Evolutionary conservation across 139 green algal genomes (phyloP), one percentile per base, ranked within the genome.

Genomic region (Chlorella sp.): DNA sequence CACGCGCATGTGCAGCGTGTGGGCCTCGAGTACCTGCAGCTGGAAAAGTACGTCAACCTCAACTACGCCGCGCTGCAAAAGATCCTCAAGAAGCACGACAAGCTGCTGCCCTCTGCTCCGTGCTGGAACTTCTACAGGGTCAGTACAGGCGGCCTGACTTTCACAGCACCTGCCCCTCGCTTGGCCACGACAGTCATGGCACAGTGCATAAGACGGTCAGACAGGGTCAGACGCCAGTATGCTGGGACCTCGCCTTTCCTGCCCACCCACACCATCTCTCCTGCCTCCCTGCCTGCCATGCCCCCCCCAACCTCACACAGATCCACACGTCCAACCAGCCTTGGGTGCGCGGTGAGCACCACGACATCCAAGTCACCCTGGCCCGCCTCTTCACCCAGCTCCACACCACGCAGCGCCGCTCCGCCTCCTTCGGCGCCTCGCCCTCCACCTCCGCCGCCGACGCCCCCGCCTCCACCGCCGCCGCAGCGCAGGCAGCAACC

Each of bases 341-440:
- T 24, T 83, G 77, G 77, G 77, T 79, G 49, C 68, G 69, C 29
- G 77, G 77, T 0, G 77, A 79, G 26, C 69, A 83, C 62, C 77
- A 79, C 35, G 77, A 83, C 50, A 74, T 76, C 10, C 74, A 81
- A 70, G 75, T 82, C 2, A 74, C 70, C 27, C 70, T 81, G 31
- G 62, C 70, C 5, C 71, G 76, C 31, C 77, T 72, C 36, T 77
- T 82, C 71, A 75, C 71, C 31, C 36, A 71, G 36, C 71, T 82
- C 2, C 71, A 82, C 71, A n/a, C n/a, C n/a, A n/a, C n/a, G n/a
- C n/a, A n/a, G n/a, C n/a, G n/a, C n/a, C n/a, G n/a, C n/a, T n/a
- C n/a, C n/a, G n/a, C n/a, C n/a, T n/a, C n/a, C n/a, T n/a, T n/a
- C n/a, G n/a, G n/a, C n/a, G n/a, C n/a, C n/a, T n/a, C n/a, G n/a